A percentile compares a stretch with the other conserved stretches of the same genome.
Evolutionary conservation across 371 early-diverging fungal species (phyloP).

Genomic region (Blastocladiella emersonii): DNA sequence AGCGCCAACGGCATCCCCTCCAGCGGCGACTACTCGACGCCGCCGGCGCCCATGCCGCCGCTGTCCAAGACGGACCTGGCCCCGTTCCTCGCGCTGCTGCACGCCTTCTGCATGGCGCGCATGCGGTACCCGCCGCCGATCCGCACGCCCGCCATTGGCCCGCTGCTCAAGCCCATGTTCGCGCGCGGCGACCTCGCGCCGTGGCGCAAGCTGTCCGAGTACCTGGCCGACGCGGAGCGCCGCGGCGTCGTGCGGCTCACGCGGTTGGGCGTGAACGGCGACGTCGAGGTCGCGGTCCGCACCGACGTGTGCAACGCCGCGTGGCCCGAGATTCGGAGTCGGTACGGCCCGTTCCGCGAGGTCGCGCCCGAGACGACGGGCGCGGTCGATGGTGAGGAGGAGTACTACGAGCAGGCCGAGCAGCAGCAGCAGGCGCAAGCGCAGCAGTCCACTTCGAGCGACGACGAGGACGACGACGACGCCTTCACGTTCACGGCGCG

Average conservation of each 20-base stretch:
- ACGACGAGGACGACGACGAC: not conserved
- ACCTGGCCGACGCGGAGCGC: conserved; percentile 4
- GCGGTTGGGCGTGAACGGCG: conserved; percentile 4
- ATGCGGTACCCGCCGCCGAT: conserved; percentile 4
- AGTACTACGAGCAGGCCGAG: no score
- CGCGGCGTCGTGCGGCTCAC: not conserved
- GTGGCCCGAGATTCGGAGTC: not conserved
- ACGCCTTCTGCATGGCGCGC: conserved; percentile 4
- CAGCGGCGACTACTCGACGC: not conserved
- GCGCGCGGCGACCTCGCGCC: conserved; percentile 3
- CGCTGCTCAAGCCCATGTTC: conserved; percentile 4
- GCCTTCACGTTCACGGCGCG: not conserved
- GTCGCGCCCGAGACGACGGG: not conserved
- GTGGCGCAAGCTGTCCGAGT: conserved; percentile 3
- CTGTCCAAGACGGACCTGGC: not conserved
- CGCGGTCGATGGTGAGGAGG: not conserved
- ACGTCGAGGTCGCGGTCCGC: not conserved
- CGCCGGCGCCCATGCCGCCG: not conserved
- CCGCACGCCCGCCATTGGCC: conserved; percentile 2
- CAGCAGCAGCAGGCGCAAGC: not conserved
- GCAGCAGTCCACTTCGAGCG: not conserved
- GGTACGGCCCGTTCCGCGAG: conserved; percentile 2
- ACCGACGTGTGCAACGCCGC: not conserved
- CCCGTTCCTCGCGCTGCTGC: not conserved
- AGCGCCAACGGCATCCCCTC: not conserved